Evolutionary conservation across 208 protist genomes (phyloP).

Genomic region (Acanthamoeba healyi): DNA sequence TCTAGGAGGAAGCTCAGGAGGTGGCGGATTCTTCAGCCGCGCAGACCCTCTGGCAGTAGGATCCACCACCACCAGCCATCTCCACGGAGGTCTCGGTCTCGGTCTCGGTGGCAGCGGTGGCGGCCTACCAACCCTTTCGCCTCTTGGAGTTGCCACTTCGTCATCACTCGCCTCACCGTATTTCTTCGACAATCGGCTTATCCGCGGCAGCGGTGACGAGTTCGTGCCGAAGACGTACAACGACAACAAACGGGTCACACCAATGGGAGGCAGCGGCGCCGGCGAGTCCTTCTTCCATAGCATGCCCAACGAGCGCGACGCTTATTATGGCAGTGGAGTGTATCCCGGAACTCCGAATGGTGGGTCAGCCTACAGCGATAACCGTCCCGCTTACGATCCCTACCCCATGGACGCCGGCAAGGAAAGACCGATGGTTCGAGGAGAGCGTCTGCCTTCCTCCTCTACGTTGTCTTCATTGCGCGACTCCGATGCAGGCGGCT

Average conservation of each 20-base stretch:
- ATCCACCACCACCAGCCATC: slow-evolving; percentile 32
- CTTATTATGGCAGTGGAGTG: neutral
- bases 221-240: slow-evolving; percentile 60
- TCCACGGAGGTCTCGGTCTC: slow-evolving; percentile 58
- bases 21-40: neutral
- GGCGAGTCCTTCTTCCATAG: slow-evolving; percentile 16
- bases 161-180: neutral
- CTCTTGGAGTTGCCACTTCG: neutral
- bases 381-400: slow-evolving; percentile 7
- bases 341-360: neutral
- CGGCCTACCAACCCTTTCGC: neutral
- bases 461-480: neutral
- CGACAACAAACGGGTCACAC: neutral
- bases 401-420: neutral
- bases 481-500: neutral
- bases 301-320: neutral
- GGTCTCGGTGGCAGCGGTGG: slow-evolving; percentile 48
- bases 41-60: neutral
- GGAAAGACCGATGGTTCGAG: neutral
- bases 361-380: neutral
- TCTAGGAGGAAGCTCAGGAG: neutral
- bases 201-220: slow-evolving; percentile 9
- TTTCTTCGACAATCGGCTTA: neutral
- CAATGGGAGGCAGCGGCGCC: neutral
- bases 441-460: neutral